Evolutionary conservation across 2,329 filamentous ascomycete species (phyloP), one percentile per base, ranked within the genome.

Genomic region (Botrytis aclada): DNA sequence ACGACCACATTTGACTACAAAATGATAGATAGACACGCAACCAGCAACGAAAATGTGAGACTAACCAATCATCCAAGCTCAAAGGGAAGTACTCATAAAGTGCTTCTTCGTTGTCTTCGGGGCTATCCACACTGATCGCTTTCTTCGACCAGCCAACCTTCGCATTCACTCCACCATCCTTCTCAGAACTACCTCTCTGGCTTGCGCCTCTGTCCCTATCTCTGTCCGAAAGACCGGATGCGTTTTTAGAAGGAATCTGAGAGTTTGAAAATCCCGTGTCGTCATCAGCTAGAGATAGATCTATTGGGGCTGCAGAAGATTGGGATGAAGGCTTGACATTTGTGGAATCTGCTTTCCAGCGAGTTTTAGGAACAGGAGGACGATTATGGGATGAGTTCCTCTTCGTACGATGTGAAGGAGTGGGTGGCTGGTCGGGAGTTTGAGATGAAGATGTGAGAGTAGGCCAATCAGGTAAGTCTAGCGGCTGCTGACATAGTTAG

Each of bases 11-110:
- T 32, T 41, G 47, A 32, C 22, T 3, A 29, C 29, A 2, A 41
- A 41, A 32, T 10, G n/a, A 56, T 29, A 62, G 61, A 41, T 41
- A 32, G 34, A 41, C 5, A 9, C n/a, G n/a, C 20, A 54, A 34
- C 34, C 16, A 51, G 22, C 22, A 37, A 61, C 56, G 69, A 63
- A 45, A 45, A 62, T 58, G 22, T 2, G 37, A 43, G 83, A 79
- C 81, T 88, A 74, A 80, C 92, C 92, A 98, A 80, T 98, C 95
- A 81, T 98, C 94, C 73, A 97, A 84, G 66, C 92, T 94, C 25
- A 98, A 85, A 0, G 95, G 95, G 76, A 98, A 98, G 80, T 98
- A 98, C 83, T 98, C 95, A 80, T 98, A 98, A 29, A 98, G 84
- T 76, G 95, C 84, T 82, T 98, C 95, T 0, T 91, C 91, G 77